Evolutionary conservation across 2,329 filamentous ascomycete species (phyloP).

Genomic region (Neonectria ditissima): DNA sequence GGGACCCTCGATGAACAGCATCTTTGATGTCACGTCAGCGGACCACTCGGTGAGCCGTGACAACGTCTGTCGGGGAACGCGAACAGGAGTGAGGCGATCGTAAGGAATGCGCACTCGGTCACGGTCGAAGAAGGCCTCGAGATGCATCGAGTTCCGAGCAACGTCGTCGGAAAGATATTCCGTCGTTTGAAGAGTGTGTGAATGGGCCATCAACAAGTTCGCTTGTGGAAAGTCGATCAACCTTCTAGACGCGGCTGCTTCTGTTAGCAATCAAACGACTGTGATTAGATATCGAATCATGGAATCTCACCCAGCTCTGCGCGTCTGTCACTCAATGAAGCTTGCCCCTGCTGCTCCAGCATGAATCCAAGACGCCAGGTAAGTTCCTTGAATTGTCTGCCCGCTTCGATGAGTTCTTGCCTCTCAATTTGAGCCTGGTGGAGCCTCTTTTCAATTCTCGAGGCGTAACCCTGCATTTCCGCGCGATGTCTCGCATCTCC

Average conservation of each 20-base stretch:
- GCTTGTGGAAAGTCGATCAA: neutral
- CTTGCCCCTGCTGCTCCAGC: too few relatives aligned
- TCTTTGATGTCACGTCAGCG: neutral
- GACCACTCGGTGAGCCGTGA: neutral
- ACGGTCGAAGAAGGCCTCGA: slow-evolving; percentile 9
- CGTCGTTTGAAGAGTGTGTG: neutral
- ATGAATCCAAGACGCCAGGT: too few relatives aligned
- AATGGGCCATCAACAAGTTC: neutral
- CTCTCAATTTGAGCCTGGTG: too few relatives aligned
- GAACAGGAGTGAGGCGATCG: neutral
- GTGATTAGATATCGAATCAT: too few relatives aligned
- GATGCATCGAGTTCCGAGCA: neutral
- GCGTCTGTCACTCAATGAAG: too few relatives aligned
- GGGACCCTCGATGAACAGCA: neutral
- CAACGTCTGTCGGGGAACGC: neutral
- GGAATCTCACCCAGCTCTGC: too few relatives aligned
- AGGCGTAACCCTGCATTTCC: too few relatives aligned
- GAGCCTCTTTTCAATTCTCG: too few relatives aligned
- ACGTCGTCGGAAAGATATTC: neutral
- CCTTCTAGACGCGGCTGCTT: neutral
- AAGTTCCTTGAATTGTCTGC: too few relatives aligned
- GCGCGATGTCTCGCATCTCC: too few relatives aligned
- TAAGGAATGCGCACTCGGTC: neutral
- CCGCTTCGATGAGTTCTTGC: too few relatives aligned
- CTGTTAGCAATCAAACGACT: neutral